These are phyloP conservation scores for Termitomyces sp. DNA, from an alignment of 768 basidiomycete species.

Conservation along the genomic window DNA sequence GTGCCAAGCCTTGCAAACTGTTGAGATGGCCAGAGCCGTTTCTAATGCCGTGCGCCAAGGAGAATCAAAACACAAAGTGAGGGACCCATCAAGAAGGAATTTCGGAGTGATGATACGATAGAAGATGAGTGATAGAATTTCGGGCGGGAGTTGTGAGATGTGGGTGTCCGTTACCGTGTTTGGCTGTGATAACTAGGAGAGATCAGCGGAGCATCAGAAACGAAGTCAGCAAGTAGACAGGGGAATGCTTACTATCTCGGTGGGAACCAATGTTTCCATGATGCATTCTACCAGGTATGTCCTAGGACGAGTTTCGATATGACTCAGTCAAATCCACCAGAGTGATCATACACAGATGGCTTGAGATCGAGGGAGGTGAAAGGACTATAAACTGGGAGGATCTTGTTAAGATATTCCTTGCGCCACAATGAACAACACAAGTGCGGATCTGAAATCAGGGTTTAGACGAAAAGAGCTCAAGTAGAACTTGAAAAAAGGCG, in stretches of 20 bases:
- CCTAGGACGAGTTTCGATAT: not conserved
- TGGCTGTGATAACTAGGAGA: not conserved
- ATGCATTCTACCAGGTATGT: not conserved
- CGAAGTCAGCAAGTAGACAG: not conserved
- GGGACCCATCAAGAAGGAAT: not conserved
- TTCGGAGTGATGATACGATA: not conserved
- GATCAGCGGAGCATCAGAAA: not conserved
- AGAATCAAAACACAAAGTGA: not conserved
- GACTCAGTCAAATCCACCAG: not conserved
- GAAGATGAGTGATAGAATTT: no score
- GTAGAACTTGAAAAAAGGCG: no score
- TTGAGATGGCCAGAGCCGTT: not conserved
- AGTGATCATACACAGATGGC: not conserved
- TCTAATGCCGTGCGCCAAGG: not conserved
- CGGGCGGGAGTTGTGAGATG: not conserved
- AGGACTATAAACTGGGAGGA: not conserved
- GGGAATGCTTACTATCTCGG: not conserved
- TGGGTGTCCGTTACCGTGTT: not conserved
- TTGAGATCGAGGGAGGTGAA: not conserved
- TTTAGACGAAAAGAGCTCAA: no score
- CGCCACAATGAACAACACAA: not conserved
- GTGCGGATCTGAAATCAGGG: not conserved
- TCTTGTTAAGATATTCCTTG: not conserved
- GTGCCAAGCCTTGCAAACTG: constrained; percentile 2
- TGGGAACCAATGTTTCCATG: not conserved